Percentiles rank a stretch among this genome's conserved stretches.
Evolutionary conservation across 2,329 filamentous ascomycete genomes (phyloP).

Genomic region (Dryadomyces quercus-mongolicae): DNA sequence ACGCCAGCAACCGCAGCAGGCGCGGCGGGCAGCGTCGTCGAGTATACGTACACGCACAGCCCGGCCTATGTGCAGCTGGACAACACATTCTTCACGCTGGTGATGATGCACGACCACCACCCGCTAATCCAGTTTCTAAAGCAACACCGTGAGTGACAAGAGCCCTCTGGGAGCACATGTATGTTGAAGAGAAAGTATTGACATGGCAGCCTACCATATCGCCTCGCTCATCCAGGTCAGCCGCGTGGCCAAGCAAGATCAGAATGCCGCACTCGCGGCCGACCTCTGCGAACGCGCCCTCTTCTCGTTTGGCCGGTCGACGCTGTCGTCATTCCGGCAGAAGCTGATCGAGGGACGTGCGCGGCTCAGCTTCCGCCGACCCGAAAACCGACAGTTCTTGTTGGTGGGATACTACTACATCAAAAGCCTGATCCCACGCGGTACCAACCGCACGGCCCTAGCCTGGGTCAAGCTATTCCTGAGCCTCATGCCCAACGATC

Average conservation of each 20-base stretch:
- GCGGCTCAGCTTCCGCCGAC: constrained; percentile 65
- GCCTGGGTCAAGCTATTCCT: constrained; percentile 88
- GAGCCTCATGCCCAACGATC: constrained; percentile 63
- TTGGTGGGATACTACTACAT: constrained; percentile 84
- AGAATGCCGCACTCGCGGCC: constrained; percentile 73
- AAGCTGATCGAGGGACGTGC: constrained; percentile 68
- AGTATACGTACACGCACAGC: constrained; percentile 73
- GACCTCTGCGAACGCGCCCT: constrained; percentile 84
- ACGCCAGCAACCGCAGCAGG: background rate
- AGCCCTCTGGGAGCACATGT: background rate
- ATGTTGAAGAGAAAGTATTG: too few relatives aligned
- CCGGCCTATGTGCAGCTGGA: constrained; percentile 63
- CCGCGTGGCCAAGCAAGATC: constrained; percentile 77
- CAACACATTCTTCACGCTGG: constrained; percentile 60
- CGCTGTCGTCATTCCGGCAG: constrained; percentile 69
- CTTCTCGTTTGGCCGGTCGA: constrained; percentile 84
- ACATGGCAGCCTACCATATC: constrained; percentile 64
- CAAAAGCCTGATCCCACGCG: constrained; percentile 71
- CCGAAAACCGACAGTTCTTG: constrained; percentile 89
- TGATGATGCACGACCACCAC: constrained; percentile 77
- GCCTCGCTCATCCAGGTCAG: constrained; percentile 89
- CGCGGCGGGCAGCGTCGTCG: constrained; percentile 34
- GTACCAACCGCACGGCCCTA: constrained; percentile 85
- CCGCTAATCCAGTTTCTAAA: constrained; percentile 65
- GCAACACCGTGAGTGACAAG: constrained; percentile 39